phyloP scores from a whole-genome alignment of 2,329 filamentous ascomycete species.

The Rhinocladiella mackenziei region DNA sequence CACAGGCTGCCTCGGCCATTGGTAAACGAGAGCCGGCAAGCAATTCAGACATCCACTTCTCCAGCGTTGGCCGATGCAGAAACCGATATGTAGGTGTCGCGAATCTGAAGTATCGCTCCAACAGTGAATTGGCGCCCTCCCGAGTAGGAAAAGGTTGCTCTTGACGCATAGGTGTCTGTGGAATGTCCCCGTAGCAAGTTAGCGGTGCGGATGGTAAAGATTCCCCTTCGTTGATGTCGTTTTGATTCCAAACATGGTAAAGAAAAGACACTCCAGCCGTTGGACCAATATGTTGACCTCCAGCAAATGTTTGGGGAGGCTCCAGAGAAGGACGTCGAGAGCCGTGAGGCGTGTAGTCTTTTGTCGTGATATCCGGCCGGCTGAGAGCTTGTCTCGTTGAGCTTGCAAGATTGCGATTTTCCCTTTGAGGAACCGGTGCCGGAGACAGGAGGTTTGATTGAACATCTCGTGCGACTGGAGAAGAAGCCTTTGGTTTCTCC shows the following conservation, averaged over 20 bases:
- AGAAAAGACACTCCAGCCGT: slow-evolving; percentile 51
- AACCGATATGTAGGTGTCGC: slow-evolving; percentile 54
- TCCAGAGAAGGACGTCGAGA: slow-evolving; percentile 20
- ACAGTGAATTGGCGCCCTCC: slow-evolving; percentile 36
- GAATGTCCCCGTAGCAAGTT: slow-evolving; percentile 40
- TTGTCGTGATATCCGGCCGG: neutral
- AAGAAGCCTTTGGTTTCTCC: too few species aligned
- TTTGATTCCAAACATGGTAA: slow-evolving; percentile 57
- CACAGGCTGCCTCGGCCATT: slow-evolving; percentile 33
- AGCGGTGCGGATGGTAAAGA: slow-evolving; percentile 35
- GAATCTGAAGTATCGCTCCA: slow-evolving; percentile 53
- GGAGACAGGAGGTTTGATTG: too few species aligned
- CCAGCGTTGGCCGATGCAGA: slow-evolving; percentile 49
- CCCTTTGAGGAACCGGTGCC: too few species aligned
- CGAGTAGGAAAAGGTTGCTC: slow-evolving; percentile 34
- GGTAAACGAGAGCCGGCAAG: slow-evolving; percentile 32
- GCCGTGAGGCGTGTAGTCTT: neutral
- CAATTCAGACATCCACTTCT: slow-evolving; percentile 41
- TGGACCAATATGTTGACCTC: slow-evolving; percentile 48
- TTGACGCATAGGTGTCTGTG: slow-evolving; percentile 35
- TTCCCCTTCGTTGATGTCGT: slow-evolving; percentile 34
- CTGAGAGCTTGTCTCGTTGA: neutral
- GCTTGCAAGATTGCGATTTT: too few species aligned
- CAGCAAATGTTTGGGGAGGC: slow-evolving; percentile 31
- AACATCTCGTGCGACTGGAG: too few species aligned